A percentile compares a stretch with the other conserved stretches of the same genome.
These are phyloP conservation scores for Sporothrix pallida DNA, from an alignment of 2,329 filamentous ascomycete species.

Conservation along the genomic window DNA sequence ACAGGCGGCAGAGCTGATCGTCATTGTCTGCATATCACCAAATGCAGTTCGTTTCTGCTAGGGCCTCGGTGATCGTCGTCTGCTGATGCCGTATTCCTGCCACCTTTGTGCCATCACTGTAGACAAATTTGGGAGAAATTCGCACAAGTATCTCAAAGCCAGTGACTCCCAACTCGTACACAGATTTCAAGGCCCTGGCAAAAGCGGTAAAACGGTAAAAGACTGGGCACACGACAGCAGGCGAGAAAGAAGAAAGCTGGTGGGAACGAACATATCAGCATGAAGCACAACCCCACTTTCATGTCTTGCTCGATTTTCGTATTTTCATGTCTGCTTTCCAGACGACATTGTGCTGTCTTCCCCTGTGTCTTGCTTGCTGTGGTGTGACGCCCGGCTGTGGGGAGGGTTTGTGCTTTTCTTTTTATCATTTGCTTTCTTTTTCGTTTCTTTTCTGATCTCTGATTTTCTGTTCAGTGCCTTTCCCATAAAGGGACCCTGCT, in stretches of 20 bases:
- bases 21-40: constrained; percentile 16
- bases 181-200: constrained; percentile 12
- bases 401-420: background rate
- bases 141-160: too few species aligned
- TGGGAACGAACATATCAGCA: constrained; percentile 1
- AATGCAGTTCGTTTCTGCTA: constrained; percentile 7
- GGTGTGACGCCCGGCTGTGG: constrained; percentile 20
- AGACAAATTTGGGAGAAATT: too few species aligned
- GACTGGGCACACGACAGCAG: constrained; percentile 1
- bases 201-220: constrained; percentile 5
- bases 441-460: background rate
- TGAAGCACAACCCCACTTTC: constrained; percentile 26
- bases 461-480: background rate
- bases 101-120: background rate
- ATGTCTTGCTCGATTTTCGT: constrained; percentile 20
- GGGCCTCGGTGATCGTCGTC: constrained; percentile 7
- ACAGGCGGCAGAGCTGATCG: constrained; percentile 3
- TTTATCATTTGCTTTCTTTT: background rate
- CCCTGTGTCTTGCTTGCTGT: constrained; percentile 16
- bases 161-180: too few species aligned
- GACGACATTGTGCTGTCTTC: background rate
- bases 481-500: background rate
- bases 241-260: background rate
- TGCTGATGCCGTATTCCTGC: constrained; percentile 11
- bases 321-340: constrained; percentile 1